Base-by-base conservation (phyloP, 495 filamentous ascomycete species). In the Pyrenula aspistea region DNA sequence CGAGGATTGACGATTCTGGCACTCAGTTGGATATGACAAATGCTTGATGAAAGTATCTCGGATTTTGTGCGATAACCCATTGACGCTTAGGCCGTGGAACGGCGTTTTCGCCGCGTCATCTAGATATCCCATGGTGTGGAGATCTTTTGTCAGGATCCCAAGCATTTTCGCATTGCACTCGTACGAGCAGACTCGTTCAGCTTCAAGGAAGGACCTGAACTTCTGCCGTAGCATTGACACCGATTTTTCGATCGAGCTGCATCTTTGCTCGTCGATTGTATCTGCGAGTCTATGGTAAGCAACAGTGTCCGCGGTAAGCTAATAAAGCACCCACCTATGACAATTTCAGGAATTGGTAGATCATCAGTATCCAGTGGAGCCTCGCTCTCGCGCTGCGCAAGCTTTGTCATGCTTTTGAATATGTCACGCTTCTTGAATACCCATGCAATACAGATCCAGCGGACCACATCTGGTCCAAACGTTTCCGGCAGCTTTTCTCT, bases 391-490 rank as follows among this genome's bases (percentile, higher is more conserved):
- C 15, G 31, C 15, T 42, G 8, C 31, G 31, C 31, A 15, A 42
- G 31, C 15, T 42, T 42, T 42, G 50, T 52, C 19, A 52, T 52
- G 8, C 19, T 24, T 20, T 52, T 52, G 19, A 8, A 52, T 10
- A 19, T 21, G 8, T 52, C 50, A 4, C 10, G 50, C 19, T 52
- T 52, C 19, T 24, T 24, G n/a, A 67, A 64, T 3, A 65, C 59
- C 55, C 59, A 67, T 21, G 60, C 55, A 19, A 70, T 61, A 25
- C 53, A 58, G 1, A 70, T 58, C 67, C 65, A 70, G 0, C 57
- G 22, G 0, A 68, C 25, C 0, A 63, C 12, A 12, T 62, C 60
- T 25, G 60, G 47, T 12, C 42, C 51, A 51, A 36, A 59, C 49
- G 56, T 25, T 10, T 51, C 50, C 36, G 56, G 62, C 36, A 20